phyloP scores from a whole-genome alignment of 129 eudicot genomes.

The Flaveria linearis region DNA sequence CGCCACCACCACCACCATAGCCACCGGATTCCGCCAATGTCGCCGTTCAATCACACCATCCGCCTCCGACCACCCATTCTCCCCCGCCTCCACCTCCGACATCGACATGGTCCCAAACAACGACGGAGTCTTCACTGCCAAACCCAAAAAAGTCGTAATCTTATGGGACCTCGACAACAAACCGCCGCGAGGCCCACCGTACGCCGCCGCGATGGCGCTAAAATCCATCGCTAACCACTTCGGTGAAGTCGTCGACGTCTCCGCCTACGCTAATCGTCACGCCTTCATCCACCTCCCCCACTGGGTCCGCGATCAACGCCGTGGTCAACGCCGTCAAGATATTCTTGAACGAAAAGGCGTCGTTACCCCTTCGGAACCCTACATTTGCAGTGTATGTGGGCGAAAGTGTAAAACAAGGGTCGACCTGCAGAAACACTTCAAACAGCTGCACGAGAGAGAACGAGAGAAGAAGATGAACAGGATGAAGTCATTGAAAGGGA shows the following conservation, averaged over 20 bases:
- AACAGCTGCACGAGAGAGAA: conserved; percentile 72
- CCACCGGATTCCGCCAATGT: conserved; percentile 22
- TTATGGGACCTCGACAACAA: conserved; percentile 95
- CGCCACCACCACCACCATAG: conserved; percentile 5
- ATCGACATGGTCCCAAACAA: conserved; percentile 79
- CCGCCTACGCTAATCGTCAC: conserved; percentile 96
- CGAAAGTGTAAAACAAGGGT: conserved; percentile 72
- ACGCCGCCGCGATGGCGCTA: conserved; percentile 72
- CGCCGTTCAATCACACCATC: conserved; percentile 28
- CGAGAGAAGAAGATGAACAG: conserved; percentile 80
- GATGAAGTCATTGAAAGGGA: conserved; percentile 83
- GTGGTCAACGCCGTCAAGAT: conserved; percentile 55
- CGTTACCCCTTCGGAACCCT: conserved; percentile 41
- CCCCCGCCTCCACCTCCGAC: conserved; percentile 46
- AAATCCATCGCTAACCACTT: conserved; percentile 54
- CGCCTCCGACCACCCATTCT: conserved; percentile 27
- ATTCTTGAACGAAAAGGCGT: conserved; percentile 57
- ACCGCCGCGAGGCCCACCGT: conserved; percentile 98
- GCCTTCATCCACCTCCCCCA: conserved; percentile 88
- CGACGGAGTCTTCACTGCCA: conserved; percentile 56
- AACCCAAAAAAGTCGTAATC: conserved; percentile 76
- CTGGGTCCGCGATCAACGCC: conserved; percentile 79
- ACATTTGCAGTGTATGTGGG: conserved; percentile 80
- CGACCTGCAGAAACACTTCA: conserved; percentile 78
- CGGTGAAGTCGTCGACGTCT: conserved; percentile 71